phyloP scores from a whole-genome alignment of 805 yeast genomes.

The Starmerella vaccinii region DNA sequence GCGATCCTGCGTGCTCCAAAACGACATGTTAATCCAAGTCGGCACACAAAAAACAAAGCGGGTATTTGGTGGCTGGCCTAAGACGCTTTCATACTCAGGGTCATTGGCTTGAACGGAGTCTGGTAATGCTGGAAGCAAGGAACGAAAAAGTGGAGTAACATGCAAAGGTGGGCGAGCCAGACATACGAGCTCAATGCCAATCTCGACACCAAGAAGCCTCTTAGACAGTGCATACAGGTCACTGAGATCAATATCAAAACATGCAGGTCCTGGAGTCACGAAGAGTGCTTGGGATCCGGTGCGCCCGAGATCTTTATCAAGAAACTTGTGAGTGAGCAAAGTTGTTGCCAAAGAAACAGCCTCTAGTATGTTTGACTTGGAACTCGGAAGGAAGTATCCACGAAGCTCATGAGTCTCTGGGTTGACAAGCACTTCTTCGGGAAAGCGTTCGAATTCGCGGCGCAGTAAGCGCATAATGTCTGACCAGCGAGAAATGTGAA shows the following conservation, averaged over 20 bases:
- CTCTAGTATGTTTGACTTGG: conserved; percentile 81
- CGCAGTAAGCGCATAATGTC: conserved; percentile 82
- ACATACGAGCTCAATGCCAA: conserved; percentile 81
- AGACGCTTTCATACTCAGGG: conserved; percentile 38
- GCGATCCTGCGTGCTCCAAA: conserved; percentile 56
- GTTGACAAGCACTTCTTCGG: conserved; percentile 55
- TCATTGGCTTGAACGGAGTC: conserved; percentile 19
- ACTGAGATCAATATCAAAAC: conserved; percentile 82
- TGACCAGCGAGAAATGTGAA: conserved; percentile 78
- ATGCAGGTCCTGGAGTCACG: conserved; percentile 85
- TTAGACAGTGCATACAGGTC: conserved; percentile 64
- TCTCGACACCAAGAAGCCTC: conserved; percentile 64
- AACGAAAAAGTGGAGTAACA: conserved; percentile 84
- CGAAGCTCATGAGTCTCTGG: conserved; percentile 36
- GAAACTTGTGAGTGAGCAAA: conserved; percentile 62
- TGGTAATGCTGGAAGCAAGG: conserved; percentile 56
- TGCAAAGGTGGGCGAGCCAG: conserved; percentile 86
- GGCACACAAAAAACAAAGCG: conserved; percentile 44
- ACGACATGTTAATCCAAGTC: conserved; percentile 89
- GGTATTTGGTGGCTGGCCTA: conserved; percentile 3
- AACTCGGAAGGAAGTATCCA: conserved; percentile 70
- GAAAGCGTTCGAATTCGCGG: conserved; percentile 73
- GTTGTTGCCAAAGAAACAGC: conserved; percentile 78
- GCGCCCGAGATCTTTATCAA: conserved; percentile 77
- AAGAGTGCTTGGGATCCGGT: conserved; percentile 84